Conservation (phyloP, 768 basidiomycete genomes). For the Leccinum broughii region DNA sequence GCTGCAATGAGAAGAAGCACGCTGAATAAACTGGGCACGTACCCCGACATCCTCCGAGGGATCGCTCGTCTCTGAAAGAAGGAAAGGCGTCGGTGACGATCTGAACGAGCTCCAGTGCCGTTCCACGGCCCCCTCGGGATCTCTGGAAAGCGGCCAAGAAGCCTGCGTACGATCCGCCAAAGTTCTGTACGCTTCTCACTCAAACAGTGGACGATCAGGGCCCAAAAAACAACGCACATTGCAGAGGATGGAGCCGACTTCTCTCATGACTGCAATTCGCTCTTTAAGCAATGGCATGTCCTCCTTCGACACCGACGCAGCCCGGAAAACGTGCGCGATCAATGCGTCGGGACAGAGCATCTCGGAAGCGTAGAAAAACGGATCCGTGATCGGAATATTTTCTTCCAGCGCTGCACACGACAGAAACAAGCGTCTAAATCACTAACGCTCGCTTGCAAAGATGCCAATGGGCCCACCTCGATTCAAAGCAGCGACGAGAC, state of each 20-base stretch:
- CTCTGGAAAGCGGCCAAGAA: slow-evolving; percentile 64
- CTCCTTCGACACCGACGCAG: slow-evolving; percentile 57
- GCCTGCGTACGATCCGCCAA: slow-evolving; percentile 67
- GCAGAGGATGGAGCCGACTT: slow-evolving; percentile 72
- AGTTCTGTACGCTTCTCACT: slow-evolving; percentile 44
- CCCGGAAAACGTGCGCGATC: slow-evolving; percentile 68
- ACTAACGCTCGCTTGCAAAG: not conserved
- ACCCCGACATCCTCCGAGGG: slow-evolving; percentile 62
- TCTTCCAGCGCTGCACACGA: slow-evolving; percentile 64
- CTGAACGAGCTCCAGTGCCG: slow-evolving; percentile 71
- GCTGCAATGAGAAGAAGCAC: not conserved
- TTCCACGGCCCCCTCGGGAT: slow-evolving; percentile 53
- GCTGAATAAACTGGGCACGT: slow-evolving; percentile 4
- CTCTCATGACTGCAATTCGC: slow-evolving; percentile 74
- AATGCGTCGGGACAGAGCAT: slow-evolving; percentile 67
- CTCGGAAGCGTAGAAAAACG: slow-evolving; percentile 74
- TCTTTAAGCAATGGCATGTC: slow-evolving; percentile 67
- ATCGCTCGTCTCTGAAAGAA: slow-evolving; percentile 70
- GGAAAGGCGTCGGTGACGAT: slow-evolving; percentile 72
- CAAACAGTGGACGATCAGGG: slow-evolving; percentile 8
- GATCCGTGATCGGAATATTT: slow-evolving; percentile 75
- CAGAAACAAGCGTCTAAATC: not conserved
- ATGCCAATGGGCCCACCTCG: slow-evolving; percentile 50
- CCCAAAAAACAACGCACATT: slow-evolving; percentile 45
- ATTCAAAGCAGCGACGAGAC: slow-evolving; percentile 79